Percentiles rank a stretch among this genome's conserved stretches.
Conservation (phyloP, 2,329 filamentous ascomycete species). For the Nannizziopsis arthrosporioides region DNA sequence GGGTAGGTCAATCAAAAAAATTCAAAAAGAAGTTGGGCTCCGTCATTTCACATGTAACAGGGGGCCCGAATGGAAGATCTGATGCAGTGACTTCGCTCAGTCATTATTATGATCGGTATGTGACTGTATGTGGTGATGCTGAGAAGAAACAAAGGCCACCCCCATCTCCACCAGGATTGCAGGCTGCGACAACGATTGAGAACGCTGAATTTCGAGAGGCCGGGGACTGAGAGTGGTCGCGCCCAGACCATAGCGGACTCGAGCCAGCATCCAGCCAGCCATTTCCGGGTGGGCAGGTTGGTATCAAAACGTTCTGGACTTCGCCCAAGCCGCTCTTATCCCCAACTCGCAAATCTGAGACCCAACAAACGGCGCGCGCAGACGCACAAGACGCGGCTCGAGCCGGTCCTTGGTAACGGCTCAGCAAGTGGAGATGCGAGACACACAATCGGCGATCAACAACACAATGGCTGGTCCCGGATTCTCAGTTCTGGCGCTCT, state of each 20-base stretch:
- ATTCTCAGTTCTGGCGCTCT: not conserved
- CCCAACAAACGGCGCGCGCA: not conserved
- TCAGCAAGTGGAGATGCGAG: not conserved
- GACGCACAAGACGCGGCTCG: not conserved
- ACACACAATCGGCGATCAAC: slow-evolving; percentile 8
- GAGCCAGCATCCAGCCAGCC: too few species aligned
- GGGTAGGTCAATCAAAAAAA: not conserved
- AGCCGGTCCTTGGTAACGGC: slow-evolving; percentile 1
- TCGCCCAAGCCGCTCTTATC: too few species aligned
- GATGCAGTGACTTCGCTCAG: not conserved
- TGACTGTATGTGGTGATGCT: not conserved
- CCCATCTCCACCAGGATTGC: not conserved
- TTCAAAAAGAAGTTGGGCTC: slow-evolving; percentile 1
- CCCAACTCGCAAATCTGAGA: too few species aligned
- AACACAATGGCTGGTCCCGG: not conserved
- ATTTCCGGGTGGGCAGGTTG: too few species aligned
- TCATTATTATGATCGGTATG: too few species aligned
- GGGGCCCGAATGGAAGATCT: slow-evolving; percentile 1
- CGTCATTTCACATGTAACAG: slow-evolving; percentile 11
- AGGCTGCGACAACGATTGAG: too few species aligned
- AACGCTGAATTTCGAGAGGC: too few species aligned
- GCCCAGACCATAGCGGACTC: too few species aligned
- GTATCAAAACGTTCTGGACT: too few species aligned
- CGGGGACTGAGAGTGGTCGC: too few species aligned
- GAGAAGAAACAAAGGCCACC: not conserved